Evolutionary conservation across 2,329 filamentous ascomycete genomes (phyloP).

Genomic region (Pseudopithomyces chartarum): DNA sequence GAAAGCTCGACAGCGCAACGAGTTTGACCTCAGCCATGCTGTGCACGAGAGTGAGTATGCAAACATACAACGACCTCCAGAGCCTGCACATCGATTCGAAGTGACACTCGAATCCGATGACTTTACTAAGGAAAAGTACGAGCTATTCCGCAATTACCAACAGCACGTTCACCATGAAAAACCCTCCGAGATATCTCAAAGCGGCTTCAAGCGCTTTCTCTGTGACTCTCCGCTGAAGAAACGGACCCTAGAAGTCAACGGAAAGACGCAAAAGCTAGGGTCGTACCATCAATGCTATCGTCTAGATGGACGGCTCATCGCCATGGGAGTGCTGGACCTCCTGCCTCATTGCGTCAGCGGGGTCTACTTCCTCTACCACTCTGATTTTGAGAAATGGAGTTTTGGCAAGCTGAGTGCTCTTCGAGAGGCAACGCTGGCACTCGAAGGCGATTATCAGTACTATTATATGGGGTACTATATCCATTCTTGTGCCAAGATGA

Average conservation of each 20-base stretch:
- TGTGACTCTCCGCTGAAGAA: slow-evolving; percentile 70
- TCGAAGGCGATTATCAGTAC: slow-evolving; percentile 71
- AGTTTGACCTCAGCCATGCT: slow-evolving; percentile 69
- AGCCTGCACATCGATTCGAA: slow-evolving; percentile 69
- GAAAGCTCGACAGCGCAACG: slow-evolving; percentile 66
- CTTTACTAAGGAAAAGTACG: slow-evolving; percentile 77
- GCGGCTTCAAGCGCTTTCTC: slow-evolving; percentile 73
- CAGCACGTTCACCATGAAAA: slow-evolving; percentile 71
- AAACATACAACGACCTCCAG: slow-evolving; percentile 61
- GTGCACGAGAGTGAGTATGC: slow-evolving; percentile 71
- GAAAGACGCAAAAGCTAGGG: slow-evolving; percentile 65
- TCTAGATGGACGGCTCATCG: slow-evolving; percentile 75
- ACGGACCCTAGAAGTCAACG: slow-evolving; percentile 48
- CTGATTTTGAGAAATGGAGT: slow-evolving; percentile 70
- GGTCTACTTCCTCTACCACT: slow-evolving; percentile 83
- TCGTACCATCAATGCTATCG: slow-evolving; percentile 84
- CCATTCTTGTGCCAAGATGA: slow-evolving; percentile 80
- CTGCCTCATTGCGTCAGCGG: slow-evolving; percentile 78
- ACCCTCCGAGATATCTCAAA: slow-evolving; percentile 61
- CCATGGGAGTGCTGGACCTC: slow-evolving; percentile 77
- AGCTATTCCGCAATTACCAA: slow-evolving; percentile 77
- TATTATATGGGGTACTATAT: slow-evolving; percentile 90
- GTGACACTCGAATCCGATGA: slow-evolving; percentile 72
- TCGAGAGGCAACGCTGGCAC: slow-evolving; percentile 72
- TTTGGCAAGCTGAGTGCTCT: slow-evolving; percentile 79